Evolutionary conservation across 257 asterid species (phyloP), one percentile per base, ranked within the genome.

Genomic region (Dorcoceras hygrometricum): DNA sequence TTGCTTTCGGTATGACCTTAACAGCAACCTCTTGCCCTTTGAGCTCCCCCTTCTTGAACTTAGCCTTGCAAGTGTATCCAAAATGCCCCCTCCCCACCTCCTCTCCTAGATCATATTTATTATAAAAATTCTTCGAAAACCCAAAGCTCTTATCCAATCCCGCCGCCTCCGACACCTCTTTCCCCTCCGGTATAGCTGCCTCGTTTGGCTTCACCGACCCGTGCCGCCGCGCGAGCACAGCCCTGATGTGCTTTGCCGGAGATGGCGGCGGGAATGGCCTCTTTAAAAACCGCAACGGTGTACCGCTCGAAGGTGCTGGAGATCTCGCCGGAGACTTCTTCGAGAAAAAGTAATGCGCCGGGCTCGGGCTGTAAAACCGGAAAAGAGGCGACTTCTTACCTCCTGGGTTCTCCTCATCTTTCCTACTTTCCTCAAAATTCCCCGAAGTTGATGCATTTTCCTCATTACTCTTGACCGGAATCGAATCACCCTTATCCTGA

Each of bases 11-110:
- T 11, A 84, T 82, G 76, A 84, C 83, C 73, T 84, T 84, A 29
- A 82, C 87, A 23, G 90, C 90, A 65, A 84, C 87, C 8, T 84
- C 83, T 48, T 79, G 85, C 1, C 90, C 90, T 69, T 73, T 84
- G 20, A 79, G 80, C 24, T 84, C 90, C 50, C 90, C 90, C 70
- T 84, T 84, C 77, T 77, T 84, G 57, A 82, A 77, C 73, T 77
- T 81, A 57, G 90, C 90, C 71, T 66, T 81, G 73, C 85, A 79
- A 65, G 90, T 84, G 64, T 81, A 84, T 46, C 90, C 90, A 77
- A 84, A 84, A 75, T 84, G 90, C 57, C 90, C 90, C 64, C 90
- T 71, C 8, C 90, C 90, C 24, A 84, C 87, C 67, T 84, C 90
- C 28, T 75, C 87, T 23, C 90, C 90, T 29, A 82, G 62, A 73